phyloP scores from a whole-genome alignment of 805 yeast species.

The Yarrowia divulgata region DNA sequence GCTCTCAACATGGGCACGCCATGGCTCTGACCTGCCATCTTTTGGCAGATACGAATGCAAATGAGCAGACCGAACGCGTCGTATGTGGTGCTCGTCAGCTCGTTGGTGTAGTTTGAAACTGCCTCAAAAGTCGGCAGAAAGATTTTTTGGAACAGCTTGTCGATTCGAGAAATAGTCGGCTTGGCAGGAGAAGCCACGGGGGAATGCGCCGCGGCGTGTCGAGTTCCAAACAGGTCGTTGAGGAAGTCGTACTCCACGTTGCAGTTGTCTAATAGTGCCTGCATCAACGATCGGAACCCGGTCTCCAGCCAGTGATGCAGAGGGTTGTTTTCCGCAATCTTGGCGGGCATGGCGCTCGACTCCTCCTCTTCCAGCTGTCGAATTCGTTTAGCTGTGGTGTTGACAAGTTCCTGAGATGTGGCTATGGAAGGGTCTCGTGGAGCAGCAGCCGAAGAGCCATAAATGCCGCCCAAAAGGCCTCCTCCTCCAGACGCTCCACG shows the following conservation, averaged over 20 bases:
- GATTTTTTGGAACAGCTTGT: constrained; percentile 54
- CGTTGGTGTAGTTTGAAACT: constrained; percentile 59
- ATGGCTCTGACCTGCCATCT: constrained; percentile 69
- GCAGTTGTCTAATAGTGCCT: constrained; percentile 77
- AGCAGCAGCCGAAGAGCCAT: constrained; percentile 35
- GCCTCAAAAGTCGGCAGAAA: constrained; percentile 61
- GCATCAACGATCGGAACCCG: constrained; percentile 72
- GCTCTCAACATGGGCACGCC: constrained; percentile 75
- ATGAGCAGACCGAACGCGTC: constrained; percentile 83
- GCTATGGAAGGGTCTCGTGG: constrained; percentile 63
- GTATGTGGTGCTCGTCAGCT: constrained; percentile 52
- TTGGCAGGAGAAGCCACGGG: constrained; percentile 34
- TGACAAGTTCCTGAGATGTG: constrained; percentile 44
- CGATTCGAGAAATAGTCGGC: constrained; percentile 31
- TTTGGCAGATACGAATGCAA: constrained; percentile 73
- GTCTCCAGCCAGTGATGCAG: constrained; percentile 73
- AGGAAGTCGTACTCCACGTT: constrained; percentile 78
- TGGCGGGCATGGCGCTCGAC: constrained; percentile 75
- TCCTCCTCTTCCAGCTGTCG: constrained; percentile 50
- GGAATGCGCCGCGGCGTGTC: constrained; percentile 49
- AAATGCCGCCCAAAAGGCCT: constrained; percentile 43
- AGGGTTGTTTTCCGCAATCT: constrained; percentile 81
- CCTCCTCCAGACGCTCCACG: constrained; percentile 33
- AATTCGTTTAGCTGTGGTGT: constrained; percentile 33
- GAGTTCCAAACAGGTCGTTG: constrained; percentile 69